phyloP scores from a whole-genome alignment of 768 basidiomycete species.

The Boletellus sp. region DNA sequence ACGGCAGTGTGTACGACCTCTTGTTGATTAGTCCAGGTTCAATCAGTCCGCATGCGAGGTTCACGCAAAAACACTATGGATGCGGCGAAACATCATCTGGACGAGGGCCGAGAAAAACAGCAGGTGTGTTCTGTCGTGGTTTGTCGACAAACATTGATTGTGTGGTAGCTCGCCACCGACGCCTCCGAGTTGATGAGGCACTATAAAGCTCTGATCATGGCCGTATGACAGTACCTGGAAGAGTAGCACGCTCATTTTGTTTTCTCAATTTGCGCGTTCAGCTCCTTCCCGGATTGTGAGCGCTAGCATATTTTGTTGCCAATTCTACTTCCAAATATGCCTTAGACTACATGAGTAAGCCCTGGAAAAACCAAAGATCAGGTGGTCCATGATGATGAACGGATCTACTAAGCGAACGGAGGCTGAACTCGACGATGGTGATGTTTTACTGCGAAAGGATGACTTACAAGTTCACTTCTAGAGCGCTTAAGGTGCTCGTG shows the following conservation, averaged over 20 bases:
- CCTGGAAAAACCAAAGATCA: background rate
- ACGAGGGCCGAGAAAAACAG: conserved; percentile 39
- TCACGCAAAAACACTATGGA: conserved; percentile 35
- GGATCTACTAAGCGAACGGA: conserved; percentile 17
- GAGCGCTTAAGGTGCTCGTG: conserved; percentile 34
- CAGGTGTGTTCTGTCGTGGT: conserved; percentile 21
- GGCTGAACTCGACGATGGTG: conserved; percentile 2
- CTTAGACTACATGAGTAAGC: conserved; percentile 1
- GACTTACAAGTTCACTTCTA: conserved; percentile 47
- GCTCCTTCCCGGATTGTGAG: background rate
- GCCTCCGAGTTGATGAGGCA: conserved; percentile 39
- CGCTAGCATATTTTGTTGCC: background rate
- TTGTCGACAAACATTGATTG: background rate
- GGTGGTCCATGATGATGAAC: background rate
- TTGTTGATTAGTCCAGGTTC: conserved; percentile 29
- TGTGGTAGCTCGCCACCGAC: conserved; percentile 34
- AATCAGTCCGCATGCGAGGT: conserved; percentile 29
- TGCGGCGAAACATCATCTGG: conserved; percentile 31
- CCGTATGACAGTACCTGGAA: conserved; percentile 13
- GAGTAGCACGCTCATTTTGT: conserved; percentile 5
- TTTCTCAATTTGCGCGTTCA: background rate
- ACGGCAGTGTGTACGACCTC: conserved; percentile 1
- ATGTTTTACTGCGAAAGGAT: background rate
- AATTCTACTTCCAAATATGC: background rate
- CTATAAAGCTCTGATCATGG: conserved; percentile 37